Base-by-base conservation (phyloP, 352 stramenopile species). In the Phytophthora colocasiae region DNA sequence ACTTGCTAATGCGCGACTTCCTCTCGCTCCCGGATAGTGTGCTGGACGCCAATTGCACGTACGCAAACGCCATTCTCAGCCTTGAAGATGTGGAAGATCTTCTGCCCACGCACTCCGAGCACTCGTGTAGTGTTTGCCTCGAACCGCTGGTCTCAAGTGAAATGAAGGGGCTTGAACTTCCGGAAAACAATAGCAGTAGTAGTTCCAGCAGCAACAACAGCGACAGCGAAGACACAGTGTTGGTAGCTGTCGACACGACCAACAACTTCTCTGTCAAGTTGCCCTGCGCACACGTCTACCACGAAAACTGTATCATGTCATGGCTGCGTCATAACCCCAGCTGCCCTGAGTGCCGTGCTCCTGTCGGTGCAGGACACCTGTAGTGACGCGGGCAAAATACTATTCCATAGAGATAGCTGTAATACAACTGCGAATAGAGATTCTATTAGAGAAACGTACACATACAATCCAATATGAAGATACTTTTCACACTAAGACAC, bases 261-360 rank as follows among this genome's bases (percentile, higher is more conserved):
- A 68, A 15, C 46, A 56, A 58, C 38, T 78, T 77, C 38, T 73
- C 75, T 2, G 77, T 85, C 15, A 79, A 66, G 26, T 60, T 89
- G 43, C 81, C 81, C 12, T 90, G 81, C 60, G 47, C 55, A 14
- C 81, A 89, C 63, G 40, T 78, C 4, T 89, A 85, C 71, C 80
- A 90, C 47, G 81, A 90, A 41, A 81, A 89, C 65, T 90, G 81
- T 66, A 75, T 84, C 56, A 87, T 90, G 78, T 75, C 78, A 38
- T 89, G 81, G 81, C 60, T 90, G 31, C 76, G 78, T 2, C 74
- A 88, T 48, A 89, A 83, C 59, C 61, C 75, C 40, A 87, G 65
- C 36, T 90, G 81, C 38, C 81, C 81, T 19, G 73, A 87, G 44
- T 90, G 81, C 58, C 81, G 81, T n/a, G 75, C 72, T 1, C 44